phyloP scores from a whole-genome alignment of 179 eudicot species.

The Beta lomatogona region DNA sequence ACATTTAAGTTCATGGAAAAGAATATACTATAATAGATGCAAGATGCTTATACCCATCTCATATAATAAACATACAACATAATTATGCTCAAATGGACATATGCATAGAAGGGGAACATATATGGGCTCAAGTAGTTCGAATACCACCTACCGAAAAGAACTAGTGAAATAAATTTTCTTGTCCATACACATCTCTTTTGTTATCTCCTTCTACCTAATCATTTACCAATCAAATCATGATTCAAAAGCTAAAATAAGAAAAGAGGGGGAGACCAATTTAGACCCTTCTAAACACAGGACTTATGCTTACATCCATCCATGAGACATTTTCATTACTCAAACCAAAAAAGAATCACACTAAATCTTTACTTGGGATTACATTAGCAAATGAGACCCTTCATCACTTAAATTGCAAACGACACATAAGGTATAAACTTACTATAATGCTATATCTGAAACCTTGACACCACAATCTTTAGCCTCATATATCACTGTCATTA shows the following conservation, averaged over 20 bases:
- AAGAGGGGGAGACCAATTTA: neutral
- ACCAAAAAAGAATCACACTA: neutral
- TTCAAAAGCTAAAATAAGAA: neutral
- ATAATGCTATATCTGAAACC: too few species aligned
- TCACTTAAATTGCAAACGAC: neutral
- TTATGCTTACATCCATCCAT: neutral
- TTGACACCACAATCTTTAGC: neutral
- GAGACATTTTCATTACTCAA: neutral
- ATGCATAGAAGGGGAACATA: too few species aligned
- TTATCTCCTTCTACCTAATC: neutral
- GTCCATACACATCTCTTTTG: neutral
- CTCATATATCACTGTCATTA: neutral
- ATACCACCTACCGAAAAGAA: neutral
- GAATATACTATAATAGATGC: neutral
- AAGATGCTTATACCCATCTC: neutral
- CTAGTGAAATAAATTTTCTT: neutral
- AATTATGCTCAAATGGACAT: too few species aligned
- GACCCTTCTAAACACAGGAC: neutral
- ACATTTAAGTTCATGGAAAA: neutral
- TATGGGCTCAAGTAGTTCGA: neutral
- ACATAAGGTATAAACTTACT: neutral
- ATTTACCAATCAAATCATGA: neutral
- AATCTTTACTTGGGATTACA: neutral
- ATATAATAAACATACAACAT: neutral
- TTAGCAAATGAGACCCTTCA: neutral